Conservation (phyloP, 345 rosid genomes). For the Euphorbia lathyris region DNA sequence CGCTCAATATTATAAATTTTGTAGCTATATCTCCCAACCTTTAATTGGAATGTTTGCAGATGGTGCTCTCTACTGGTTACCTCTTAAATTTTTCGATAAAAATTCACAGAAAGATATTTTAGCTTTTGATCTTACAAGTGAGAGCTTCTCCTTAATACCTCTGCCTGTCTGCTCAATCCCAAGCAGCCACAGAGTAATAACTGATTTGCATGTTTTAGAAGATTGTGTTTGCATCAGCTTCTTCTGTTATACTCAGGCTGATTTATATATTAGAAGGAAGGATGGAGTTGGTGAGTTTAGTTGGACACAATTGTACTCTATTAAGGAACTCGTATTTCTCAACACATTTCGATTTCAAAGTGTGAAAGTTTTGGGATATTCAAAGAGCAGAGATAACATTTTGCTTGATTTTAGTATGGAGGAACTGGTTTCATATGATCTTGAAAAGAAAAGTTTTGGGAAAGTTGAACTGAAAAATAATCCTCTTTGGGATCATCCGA, state of each 20-base stretch:
- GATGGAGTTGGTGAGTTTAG: not conserved
- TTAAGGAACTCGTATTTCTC: not conserved
- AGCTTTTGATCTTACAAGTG: not conserved
- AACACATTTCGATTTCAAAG: too few species aligned
- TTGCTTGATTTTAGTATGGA: not conserved
- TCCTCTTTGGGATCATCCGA: not conserved
- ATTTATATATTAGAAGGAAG: too few species aligned
- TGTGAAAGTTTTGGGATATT: not conserved
- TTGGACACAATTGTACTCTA: not conserved
- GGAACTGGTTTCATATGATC: not conserved
- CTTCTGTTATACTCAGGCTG: not conserved
- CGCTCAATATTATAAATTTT: not conserved
- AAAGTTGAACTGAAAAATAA: not conserved
- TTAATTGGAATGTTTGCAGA: not conserved
- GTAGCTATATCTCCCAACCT: too few species aligned
- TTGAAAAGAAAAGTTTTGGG: not conserved
- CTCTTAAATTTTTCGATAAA: not conserved
- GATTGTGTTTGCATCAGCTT: not conserved
- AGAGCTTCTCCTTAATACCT: not conserved
- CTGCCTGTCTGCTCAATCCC: not conserved
- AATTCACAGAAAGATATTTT: too few species aligned
- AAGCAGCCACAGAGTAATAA: too few species aligned
- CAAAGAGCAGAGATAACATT: not conserved
- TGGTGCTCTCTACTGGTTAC: not conserved
- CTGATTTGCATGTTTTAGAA: not conserved